Evolutionary conservation across 1,284 basidiomycete species (phyloP).

Genomic region (Cutaneotrichosporon cavernicola): DNA sequence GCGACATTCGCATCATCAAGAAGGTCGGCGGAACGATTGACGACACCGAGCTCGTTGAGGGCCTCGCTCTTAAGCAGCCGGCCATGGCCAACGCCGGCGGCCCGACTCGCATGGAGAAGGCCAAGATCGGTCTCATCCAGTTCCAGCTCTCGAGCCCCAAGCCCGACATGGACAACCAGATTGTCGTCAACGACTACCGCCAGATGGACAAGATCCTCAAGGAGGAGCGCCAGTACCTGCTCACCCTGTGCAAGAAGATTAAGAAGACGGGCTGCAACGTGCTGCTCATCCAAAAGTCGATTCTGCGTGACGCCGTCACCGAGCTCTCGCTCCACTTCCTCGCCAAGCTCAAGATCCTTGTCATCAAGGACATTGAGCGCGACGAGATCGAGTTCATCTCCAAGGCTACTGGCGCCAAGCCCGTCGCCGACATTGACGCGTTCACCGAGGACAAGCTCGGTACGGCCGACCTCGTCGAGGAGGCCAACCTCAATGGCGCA

Average conservation of each 20-base stretch:
- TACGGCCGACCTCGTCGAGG: conserved; percentile 92
- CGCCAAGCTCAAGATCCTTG: conserved; percentile 94
- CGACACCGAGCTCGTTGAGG: conserved; percentile 95
- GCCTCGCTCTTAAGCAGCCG: conserved; percentile 93
- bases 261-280: conserved; percentile 99
- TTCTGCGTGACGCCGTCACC: conserved; percentile 96
- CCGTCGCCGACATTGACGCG: conserved; percentile 94
- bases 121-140: conserved; percentile 97
- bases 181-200: conserved; percentile 98
- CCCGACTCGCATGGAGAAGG: conserved; percentile 94
- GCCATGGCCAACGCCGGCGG: conserved; percentile 88
- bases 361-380: conserved; percentile 96
- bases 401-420: conserved; percentile 92
- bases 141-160: conserved; percentile 98
- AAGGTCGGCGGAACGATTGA: conserved; percentile 99
- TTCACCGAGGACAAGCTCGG: conserved; percentile 99
- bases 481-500: conserved; percentile 77
- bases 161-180: conserved; percentile 99
- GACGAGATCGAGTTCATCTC: conserved; percentile 98
- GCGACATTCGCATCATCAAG: conserved; percentile 95
- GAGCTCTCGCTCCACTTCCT: conserved; percentile 98
- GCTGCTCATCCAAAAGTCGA: conserved; percentile 97
- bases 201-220: conserved; percentile 99
- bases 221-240: conserved; percentile 95
- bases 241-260: conserved; percentile 99